Conservation (phyloP, 768 basidiomycete species). For the Tulasnella calospora region DNA sequence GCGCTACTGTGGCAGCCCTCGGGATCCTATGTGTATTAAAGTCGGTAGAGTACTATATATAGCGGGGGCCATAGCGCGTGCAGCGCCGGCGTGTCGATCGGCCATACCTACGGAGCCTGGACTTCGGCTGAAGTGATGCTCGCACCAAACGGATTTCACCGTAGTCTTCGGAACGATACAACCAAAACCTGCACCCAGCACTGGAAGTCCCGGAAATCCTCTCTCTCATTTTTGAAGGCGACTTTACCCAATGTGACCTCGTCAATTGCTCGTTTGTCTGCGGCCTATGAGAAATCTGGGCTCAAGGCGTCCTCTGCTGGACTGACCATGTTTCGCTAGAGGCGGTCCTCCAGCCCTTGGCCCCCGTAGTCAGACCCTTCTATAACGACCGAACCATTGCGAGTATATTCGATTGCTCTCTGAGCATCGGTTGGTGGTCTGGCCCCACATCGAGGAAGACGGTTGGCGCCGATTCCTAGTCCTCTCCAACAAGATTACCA, state of each 20-base stretch:
- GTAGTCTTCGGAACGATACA: no score
- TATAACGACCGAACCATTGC: background rate
- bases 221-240: background rate
- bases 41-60: no score
- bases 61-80: no score
- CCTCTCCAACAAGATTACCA: background rate
- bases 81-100: no score
- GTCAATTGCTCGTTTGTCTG: background rate
- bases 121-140: no score
- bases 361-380: background rate
- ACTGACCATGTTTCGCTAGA: background rate
- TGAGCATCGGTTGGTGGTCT: background rate
- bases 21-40: no score
- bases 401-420: no score
- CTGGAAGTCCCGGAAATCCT: background rate
- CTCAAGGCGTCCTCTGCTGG: background rate
- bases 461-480: background rate
- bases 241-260: background rate
- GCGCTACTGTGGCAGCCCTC: background rate
- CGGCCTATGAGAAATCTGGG: background rate
- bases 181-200: background rate
- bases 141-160: no score
- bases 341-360: background rate
- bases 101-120: no score
- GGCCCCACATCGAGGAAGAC: background rate